Conservation (phyloP, 2,329 filamentous ascomycete species). For the Ascosphaera apis region DNA sequence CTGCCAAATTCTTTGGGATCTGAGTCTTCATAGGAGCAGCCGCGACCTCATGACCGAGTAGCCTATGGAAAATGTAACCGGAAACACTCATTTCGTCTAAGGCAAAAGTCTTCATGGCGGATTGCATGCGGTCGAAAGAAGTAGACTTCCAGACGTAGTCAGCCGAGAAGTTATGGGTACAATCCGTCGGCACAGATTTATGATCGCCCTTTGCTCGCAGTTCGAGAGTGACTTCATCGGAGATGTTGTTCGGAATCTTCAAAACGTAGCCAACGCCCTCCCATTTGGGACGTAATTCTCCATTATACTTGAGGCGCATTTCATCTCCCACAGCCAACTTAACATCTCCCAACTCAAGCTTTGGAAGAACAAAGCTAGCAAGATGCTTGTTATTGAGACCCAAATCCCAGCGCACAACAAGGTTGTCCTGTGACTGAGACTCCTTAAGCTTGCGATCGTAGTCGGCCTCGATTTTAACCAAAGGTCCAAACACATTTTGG, state of each 20-base stretch:
- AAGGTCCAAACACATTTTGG: slow-evolving; percentile 90
- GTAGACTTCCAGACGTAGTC: slow-evolving; percentile 99
- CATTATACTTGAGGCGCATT: slow-evolving; percentile 92
- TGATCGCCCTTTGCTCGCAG: slow-evolving; percentile 85
- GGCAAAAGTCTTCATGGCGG: slow-evolving; percentile 97
- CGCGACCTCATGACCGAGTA: slow-evolving; percentile 85
- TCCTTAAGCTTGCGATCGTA: slow-evolving; percentile 99
- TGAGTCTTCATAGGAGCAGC: slow-evolving; percentile 88
- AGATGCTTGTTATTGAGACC: slow-evolving; percentile 95
- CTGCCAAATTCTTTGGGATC: slow-evolving; percentile 90
- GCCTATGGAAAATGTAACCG: slow-evolving; percentile 93
- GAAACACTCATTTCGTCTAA: slow-evolving; percentile 97
- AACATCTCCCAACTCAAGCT: slow-evolving; percentile 91
- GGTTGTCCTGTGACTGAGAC: slow-evolving; percentile 87
- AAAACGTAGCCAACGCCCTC: slow-evolving; percentile 97
- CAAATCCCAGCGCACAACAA: slow-evolving; percentile 83
- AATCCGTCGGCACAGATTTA: slow-evolving; percentile 86
- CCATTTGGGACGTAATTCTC: slow-evolving; percentile 78
- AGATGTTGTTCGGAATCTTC: slow-evolving; percentile 98
- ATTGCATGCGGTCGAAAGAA: slow-evolving; percentile 96
- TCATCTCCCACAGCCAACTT: slow-evolving; percentile 96
- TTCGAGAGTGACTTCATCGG: slow-evolving; percentile 89
- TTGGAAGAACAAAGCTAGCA: slow-evolving; percentile 84
- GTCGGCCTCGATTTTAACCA: slow-evolving; percentile 98
- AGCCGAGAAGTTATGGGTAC: slow-evolving; percentile 91